A percentile compares a stretch with the other conserved stretches of the same genome.
Conservation (phyloP, 2,329 filamentous ascomycete species). For the Penicillium olsonii region DNA sequence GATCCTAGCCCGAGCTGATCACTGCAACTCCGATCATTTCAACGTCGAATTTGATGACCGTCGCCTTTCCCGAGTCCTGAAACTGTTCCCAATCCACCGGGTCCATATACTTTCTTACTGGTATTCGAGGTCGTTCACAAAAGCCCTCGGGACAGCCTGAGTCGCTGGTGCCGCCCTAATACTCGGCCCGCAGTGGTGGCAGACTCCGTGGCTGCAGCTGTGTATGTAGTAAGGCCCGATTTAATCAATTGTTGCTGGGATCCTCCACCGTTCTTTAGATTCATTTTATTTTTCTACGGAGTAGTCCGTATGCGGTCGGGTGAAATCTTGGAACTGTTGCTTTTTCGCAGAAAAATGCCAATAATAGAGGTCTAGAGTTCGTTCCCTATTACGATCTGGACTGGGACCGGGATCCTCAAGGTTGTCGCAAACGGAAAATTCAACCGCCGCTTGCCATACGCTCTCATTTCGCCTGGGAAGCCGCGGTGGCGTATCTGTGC, state of each 20-base stretch:
- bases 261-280: constrained; percentile 5
- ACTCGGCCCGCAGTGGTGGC: background rate
- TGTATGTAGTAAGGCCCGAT: constrained; percentile 4
- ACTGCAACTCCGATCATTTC: background rate
- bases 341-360: too few relatives aligned
- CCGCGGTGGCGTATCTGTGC: background rate
- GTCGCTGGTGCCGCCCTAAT: constrained; percentile 1
- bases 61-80: too few relatives aligned
- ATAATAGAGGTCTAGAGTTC: background rate
- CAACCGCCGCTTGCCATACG: background rate
- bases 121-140: background rate
- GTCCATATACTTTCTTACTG: background rate
- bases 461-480: background rate
- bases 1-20: constrained; percentile 4
- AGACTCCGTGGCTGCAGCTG: constrained; percentile 4
- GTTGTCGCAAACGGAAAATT: constrained; percentile 1
- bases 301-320: background rate
- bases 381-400: background rate
- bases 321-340: too few relatives aligned
- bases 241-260: background rate
- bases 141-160: background rate
- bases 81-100: too few relatives aligned
- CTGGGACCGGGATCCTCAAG: too few relatives aligned
- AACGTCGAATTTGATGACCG: background rate
- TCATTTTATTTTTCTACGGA: background rate